Base-by-base conservation (phyloP, 1,284 basidiomycete species). In the Puccinia novopanici region DNA sequence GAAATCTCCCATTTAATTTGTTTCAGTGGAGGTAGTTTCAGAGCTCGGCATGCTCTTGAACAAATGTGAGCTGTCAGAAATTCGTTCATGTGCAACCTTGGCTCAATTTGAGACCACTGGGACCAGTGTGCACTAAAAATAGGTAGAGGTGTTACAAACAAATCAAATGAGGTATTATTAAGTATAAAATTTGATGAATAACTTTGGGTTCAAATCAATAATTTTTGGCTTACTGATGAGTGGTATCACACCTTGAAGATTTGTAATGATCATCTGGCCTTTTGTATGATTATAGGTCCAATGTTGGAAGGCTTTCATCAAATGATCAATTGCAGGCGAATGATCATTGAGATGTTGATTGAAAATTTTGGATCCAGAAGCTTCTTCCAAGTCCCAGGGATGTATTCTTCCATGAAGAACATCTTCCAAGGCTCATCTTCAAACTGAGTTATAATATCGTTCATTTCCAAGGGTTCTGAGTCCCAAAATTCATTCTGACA, bases 181-280 rank as follows among this genome's bases (percentile, higher is more conserved):
- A n/a, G n/a, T n/a, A n/a, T n/a, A n/a, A n/a, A n/a, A n/a, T n/a
- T n/a, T n/a, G n/a, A n/a, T n/a, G n/a, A n/a, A n/a, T n/a, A n/a
- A n/a, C n/a, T n/a, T n/a, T n/a, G n/a, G n/a, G n/a, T 61, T 61
- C 59, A 61, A 37, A 30, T 61, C 59, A n/a, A 61, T 30, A 37
- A 61, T 61, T 37, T 61, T 61, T 5, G 59, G 27, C 30, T 61
- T 61, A 24, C 59, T 61, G 30, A 61, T 13, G 17, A 61, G 2
- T 34, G 59, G 59, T 15, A 37, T 8, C 3, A 37, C 59, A 61
- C 59, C 59, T 24, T 61, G n/a, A 3, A 61, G 34, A 37, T 61
- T 61, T 34, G 59, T 61, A 6, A 61, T 17, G 5, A 37, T 13
- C n/a, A 61, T 34, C n/a, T 61, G 59, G n/a, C 59, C 59, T 2